Conservation (phyloP, 2,329 filamentous ascomycete species). For the Epichloe typhina region DNA sequence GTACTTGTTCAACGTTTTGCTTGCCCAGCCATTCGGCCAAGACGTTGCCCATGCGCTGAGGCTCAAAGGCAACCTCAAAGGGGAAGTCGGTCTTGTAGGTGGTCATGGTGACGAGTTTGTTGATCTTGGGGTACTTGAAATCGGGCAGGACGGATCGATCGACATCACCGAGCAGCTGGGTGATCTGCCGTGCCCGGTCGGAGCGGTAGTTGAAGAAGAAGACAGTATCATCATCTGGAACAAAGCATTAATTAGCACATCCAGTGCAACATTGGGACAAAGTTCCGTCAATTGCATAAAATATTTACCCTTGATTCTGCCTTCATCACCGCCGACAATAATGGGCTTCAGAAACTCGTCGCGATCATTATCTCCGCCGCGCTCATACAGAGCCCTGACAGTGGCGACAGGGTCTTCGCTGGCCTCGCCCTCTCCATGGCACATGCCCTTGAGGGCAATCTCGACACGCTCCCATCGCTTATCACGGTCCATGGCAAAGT, state of each 20-base stretch:
- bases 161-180: slow-evolving; percentile 81
- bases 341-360: slow-evolving; percentile 99
- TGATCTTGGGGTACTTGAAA: slow-evolving; percentile 88
- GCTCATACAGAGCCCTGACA: slow-evolving; percentile 76
- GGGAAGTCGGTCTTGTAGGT: slow-evolving; percentile 94
- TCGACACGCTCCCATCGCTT: slow-evolving; percentile 97
- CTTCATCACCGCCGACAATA: slow-evolving; percentile 77
- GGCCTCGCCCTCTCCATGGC: slow-evolving; percentile 76
- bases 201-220: slow-evolving; percentile 99
- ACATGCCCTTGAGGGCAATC: slow-evolving; percentile 74
- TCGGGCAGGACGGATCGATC: slow-evolving; percentile 84
- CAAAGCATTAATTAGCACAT: slow-evolving; percentile 4
- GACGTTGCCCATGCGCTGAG: slow-evolving; percentile 96
- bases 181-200: slow-evolving; percentile 91
- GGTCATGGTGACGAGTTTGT: slow-evolving; percentile 83
- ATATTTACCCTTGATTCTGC: slow-evolving; percentile 62
- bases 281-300: slow-evolving; percentile 9
- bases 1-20: slow-evolving; percentile 81
- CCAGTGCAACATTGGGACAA: too few relatives aligned
- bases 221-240: slow-evolving; percentile 70
- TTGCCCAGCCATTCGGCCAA: slow-evolving; percentile 91
- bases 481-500: slow-evolving; percentile 99
- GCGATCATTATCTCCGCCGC: slow-evolving; percentile 54
- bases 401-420: slow-evolving; percentile 74
- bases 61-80: slow-evolving; percentile 84